These are phyloP conservation scores for Silene noctiflora DNA, from an alignment of 179 eudicot species.

Conservation along the genomic window DNA sequence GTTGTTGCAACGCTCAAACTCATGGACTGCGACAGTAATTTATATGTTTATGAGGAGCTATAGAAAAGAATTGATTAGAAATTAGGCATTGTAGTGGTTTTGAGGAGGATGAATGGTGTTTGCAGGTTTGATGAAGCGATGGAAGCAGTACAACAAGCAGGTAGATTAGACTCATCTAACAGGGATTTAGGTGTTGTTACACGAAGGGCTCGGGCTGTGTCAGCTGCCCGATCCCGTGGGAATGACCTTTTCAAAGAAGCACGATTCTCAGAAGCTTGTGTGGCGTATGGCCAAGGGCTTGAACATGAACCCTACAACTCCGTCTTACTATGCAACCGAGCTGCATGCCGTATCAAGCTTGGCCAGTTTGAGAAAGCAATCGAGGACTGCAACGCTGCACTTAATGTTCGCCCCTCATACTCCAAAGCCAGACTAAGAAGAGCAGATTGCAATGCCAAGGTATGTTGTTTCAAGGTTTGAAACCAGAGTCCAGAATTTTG, in stretches of 20 bases:
- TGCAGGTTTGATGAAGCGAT: conserved; percentile 45
- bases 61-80: neutral
- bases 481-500: neutral
- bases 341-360: conserved; percentile 41
- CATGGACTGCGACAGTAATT: neutral
- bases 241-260: conserved; percentile 37
- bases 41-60: neutral
- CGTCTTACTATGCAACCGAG: conserved; percentile 43
- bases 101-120: conserved; percentile 12
- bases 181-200: conserved; percentile 32
- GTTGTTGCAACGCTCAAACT: neutral
- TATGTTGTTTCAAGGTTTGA: conserved; percentile 1
- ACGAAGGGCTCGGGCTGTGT: conserved; percentile 39
- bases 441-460: conserved; percentile 44
- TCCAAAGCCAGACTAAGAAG: conserved; percentile 45
- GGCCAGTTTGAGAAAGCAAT: conserved; percentile 40
- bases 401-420: conserved; percentile 41
- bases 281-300: conserved; percentile 44
- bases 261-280: conserved; percentile 41
- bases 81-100: neutral
- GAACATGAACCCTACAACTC: conserved; percentile 50
- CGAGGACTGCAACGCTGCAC: conserved; percentile 44
- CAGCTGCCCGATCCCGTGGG: conserved; percentile 38
- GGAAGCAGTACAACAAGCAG: conserved; percentile 36
- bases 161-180: conserved; percentile 36